Evolutionary conservation across 176 grass and related monocot species (phyloP).

Genomic region (Alopecurus myosuroides): DNA sequence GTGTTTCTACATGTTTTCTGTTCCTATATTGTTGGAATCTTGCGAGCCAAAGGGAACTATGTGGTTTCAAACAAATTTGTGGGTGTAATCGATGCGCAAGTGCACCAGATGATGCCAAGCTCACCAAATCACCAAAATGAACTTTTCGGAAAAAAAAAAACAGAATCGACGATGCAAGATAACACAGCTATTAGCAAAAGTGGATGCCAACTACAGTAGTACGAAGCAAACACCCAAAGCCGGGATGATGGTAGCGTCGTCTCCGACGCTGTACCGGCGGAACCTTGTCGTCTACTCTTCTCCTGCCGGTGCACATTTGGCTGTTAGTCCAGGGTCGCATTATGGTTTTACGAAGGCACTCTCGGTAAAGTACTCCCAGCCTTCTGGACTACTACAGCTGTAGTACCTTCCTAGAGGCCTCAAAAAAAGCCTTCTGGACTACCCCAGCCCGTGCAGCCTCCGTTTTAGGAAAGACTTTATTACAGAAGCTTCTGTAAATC

Average conservation of each 20-base stretch:
- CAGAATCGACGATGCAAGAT: no score
- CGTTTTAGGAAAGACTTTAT: background rate
- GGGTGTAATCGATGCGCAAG: background rate
- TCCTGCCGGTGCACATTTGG: background rate
- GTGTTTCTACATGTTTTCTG: background rate
- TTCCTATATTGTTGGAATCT: background rate
- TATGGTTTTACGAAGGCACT: background rate
- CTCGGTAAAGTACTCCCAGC: background rate
- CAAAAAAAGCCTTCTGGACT: no score
- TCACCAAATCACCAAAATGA: background rate
- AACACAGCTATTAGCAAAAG: background rate
- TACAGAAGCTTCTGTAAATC: background rate
- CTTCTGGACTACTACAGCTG: no score
- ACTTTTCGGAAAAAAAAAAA: background rate
- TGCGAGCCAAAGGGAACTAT: background rate
- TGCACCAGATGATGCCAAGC: background rate
- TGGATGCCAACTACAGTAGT: background rate
- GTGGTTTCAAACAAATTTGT: background rate
- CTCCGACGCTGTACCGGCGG: background rate
- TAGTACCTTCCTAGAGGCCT: no score
- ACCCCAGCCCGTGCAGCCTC: background rate
- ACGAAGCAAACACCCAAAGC: background rate
- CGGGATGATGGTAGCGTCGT: background rate
- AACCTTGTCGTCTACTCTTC: background rate
- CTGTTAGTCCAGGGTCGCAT: background rate